Base-by-base conservation (phyloP, 83 land plant species). In the Picea abies region DNA sequence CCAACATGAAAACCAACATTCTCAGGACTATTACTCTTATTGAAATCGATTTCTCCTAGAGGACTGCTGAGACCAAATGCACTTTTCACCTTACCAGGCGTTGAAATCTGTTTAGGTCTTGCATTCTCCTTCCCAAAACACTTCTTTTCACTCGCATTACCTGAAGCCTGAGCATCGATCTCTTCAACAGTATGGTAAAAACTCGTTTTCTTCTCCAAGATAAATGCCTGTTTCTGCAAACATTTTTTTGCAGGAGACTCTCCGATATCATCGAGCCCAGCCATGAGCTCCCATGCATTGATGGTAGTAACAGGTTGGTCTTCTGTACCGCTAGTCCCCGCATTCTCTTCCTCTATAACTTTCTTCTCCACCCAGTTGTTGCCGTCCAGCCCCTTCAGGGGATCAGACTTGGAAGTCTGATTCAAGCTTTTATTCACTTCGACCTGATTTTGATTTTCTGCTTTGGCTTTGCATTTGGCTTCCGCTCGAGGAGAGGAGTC, bases 271-370 rank as follows among this genome's bases (percentile, higher is more conserved):
- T 78, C 80, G 15, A 78, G 65, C 5, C 80, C 80, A 20, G 52
- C 37, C 80, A 78, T 78, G 65, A 78, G 80, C 65, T 78, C 80
- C 80, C 80, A 78, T 19, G 65, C 80, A 32, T 78, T 78, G 22
- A 78, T 78, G 63, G 80, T 78, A 62, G 80, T 61, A 11, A 60
- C 39, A 4, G 65, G 80, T 19, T 60, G 62, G 11, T 44, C 32
- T n/a, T 73, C 77, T n/a, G 52, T 3, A n/a, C 0, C 23, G 9
- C 49, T 72, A 58, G 4, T 15, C 25, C 0, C 29, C 3, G 39
- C 15, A 12, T 16, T 80, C 39, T 35, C 29, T 60, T 11, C 70
- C 25, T 76, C 56, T 78, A 44, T 63, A 6, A 58, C 32, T 1
- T 32, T 63, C n/a, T 58, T 63, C 25, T 49, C 66, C 65, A 60